Evolutionary conservation across 306 rosid species (phyloP).

Genomic region (Lotus japonicus): DNA sequence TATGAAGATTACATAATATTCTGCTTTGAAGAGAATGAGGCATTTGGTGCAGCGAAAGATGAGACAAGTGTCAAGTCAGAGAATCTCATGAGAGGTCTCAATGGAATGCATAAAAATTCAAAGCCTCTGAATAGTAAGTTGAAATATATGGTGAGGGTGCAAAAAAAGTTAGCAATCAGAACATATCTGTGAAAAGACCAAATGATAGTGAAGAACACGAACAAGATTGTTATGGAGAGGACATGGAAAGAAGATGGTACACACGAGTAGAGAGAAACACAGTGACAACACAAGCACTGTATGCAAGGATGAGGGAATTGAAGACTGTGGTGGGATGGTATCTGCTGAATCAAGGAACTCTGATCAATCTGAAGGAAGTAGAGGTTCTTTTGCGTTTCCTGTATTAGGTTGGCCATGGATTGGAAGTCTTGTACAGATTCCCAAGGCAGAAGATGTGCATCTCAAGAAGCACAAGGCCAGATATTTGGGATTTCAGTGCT

Average conservation of each 20-base stretch:
- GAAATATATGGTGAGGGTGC: constrained; percentile 30
- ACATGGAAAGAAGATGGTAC: constrained; percentile 22
- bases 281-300: constrained; percentile 5
- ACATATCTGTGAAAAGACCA: constrained; percentile 24
- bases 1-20: constrained; percentile 62
- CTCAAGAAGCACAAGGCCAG: constrained; percentile 45
- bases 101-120: constrained; percentile 23
- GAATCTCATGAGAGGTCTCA: no score
- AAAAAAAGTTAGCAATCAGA: constrained; percentile 10
- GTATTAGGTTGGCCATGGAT: constrained; percentile 60
- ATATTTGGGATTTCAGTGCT: constrained; percentile 49
- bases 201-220: constrained; percentile 22
- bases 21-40: constrained; percentile 51
- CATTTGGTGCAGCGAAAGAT: constrained; percentile 43
- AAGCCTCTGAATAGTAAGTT: constrained; percentile 44
- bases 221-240: constrained; percentile 35
- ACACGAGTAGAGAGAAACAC: constrained; percentile 2
- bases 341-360: constrained; percentile 45
- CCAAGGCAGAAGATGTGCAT: constrained; percentile 46
- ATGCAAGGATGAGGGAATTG: constrained; percentile 11
- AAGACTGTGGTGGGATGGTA: constrained; percentile 1
- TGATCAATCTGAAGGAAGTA: constrained; percentile 43
- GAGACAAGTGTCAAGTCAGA: constrained; percentile 17
- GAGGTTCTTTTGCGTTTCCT: constrained; percentile 71
- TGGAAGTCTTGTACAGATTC: constrained; percentile 71